A percentile compares a stretch with the other conserved stretches of the same genome.
Conservation (phyloP, 2,329 filamentous ascomycete species). For the Sarocladium strictum region DNA sequence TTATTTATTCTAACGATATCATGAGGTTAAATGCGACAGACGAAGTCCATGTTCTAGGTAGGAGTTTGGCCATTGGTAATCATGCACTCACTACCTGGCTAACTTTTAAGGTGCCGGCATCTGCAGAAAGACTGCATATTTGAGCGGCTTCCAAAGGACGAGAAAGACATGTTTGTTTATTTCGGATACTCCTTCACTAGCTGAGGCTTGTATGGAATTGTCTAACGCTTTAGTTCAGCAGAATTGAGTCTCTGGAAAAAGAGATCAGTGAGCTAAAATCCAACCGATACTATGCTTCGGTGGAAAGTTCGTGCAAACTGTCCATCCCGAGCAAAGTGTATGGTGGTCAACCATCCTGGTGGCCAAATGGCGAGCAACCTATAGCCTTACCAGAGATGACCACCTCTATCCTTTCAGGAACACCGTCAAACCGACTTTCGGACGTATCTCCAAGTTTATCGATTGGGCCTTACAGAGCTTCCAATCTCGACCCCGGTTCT, state of each 20-base stretch:
- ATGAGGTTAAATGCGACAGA: slow-evolving; percentile 19
- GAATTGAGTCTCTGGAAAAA: slow-evolving; percentile 16
- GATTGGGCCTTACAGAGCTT: neutral
- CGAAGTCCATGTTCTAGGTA: slow-evolving; percentile 21
- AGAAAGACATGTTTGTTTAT: neutral
- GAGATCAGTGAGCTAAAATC: slow-evolving; percentile 13
- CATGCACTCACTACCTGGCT: no score
- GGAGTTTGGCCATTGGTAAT: neutral
- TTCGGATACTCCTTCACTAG: neutral
- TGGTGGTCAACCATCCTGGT: neutral
- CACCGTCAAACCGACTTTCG: neutral
- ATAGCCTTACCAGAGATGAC: neutral
- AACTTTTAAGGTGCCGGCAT: slow-evolving; percentile 18
- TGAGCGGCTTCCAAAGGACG: slow-evolving; percentile 2
- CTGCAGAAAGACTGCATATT: slow-evolving; percentile 19
- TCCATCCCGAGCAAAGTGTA: neutral
- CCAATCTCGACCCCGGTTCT: no score
- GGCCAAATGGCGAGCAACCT: neutral
- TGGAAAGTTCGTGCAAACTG: neutral
- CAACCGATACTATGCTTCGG: slow-evolving; percentile 8
- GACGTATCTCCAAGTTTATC: neutral
- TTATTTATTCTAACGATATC: no score
- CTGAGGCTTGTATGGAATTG: neutral
- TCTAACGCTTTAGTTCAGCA: slow-evolving; percentile 10
- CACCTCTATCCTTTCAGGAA: neutral